phyloP scores from a whole-genome alignment of 2,329 filamentous ascomycete species.

The Neonectria faginata region DNA sequence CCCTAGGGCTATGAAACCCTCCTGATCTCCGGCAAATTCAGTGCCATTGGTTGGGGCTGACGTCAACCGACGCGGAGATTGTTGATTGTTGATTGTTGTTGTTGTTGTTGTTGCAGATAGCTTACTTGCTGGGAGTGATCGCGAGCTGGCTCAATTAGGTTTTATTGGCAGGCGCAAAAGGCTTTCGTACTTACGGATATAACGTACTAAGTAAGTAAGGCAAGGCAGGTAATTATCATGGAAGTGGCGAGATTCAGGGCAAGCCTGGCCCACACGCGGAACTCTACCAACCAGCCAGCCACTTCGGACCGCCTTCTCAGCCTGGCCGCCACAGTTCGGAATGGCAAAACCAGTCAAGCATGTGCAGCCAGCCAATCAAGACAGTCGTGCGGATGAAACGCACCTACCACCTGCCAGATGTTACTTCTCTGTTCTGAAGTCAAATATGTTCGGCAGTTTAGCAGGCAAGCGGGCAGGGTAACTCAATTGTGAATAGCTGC shows the following conservation, averaged over 20 bases:
- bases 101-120: constrained; percentile 1
- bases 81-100: not conserved
- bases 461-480: not conserved
- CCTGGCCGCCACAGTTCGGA: constrained; percentile 32
- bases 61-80: not conserved
- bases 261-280: not conserved
- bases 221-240: not conserved
- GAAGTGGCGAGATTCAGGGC: constrained; percentile 6
- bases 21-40: not conserved
- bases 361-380: constrained; percentile 28
- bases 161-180: not conserved
- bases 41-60: not conserved
- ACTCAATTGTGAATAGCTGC: not conserved
- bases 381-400: constrained; percentile 29
- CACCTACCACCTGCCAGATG: constrained; percentile 28
- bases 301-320: not conserved
- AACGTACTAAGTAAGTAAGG: too few relatives aligned
- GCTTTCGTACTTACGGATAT: not conserved
- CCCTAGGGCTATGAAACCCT: not conserved
- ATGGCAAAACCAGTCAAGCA: not conserved
- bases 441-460: not conserved
- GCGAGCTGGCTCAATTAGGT: not conserved
- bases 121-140: not conserved
- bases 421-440: too few relatives aligned
- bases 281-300: not conserved